Evolutionary conservation across 108 stramenopile species (phyloP), one percentile per base, ranked within the genome.

Genomic region (Cyclotella kingstonii): DNA sequence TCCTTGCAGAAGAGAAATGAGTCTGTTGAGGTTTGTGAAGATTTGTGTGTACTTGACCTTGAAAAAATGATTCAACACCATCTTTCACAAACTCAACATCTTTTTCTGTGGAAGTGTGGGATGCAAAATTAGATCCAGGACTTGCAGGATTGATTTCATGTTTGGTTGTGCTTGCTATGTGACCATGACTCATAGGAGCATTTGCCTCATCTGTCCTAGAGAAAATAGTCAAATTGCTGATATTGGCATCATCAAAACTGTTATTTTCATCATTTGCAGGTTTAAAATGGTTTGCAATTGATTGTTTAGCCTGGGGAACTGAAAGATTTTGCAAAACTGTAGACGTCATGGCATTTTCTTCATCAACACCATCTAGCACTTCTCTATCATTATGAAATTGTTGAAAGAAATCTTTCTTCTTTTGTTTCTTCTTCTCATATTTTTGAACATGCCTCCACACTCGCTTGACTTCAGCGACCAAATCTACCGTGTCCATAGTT

Each of bases 401-500:
- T 21, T 25, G 8, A 40, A 45, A 29, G 42, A 54, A 21, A 27
- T 59, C 33, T 25, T 28, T 17, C 35, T 54, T 54, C 12, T 43
- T 31, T 21, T 58, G 27, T 38, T 72, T 72, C 48, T 63, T 72
- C 33, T 72, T 50, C 35, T 72, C 70, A 23, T 72, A 72, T 39
- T 53, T 54, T 33, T 63, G 70, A 19, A 72, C 70, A 41, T 72
- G 70, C 48, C 70, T 72, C 70, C 70, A 72, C 14, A 72, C 70
- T 14, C 70, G 54, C 30, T 72, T 72, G 35, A 72, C 70, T 22
- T 72, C 70, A 6, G 70, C 62, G 3, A 72, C 70, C 19, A 72
- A 63, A 41, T 72, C 70, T 14, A 72, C 70, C 12, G 70, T 72
- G 25, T 63, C 44, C 49, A 72, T 30, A 18, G 70, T 72, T 33